A percentile compares a stretch with the other conserved stretches of the same genome.
These are phyloP conservation scores for Dendrobium huoshanense DNA, from an alignment of 106 monocot species.

Conservation along the genomic window DNA sequence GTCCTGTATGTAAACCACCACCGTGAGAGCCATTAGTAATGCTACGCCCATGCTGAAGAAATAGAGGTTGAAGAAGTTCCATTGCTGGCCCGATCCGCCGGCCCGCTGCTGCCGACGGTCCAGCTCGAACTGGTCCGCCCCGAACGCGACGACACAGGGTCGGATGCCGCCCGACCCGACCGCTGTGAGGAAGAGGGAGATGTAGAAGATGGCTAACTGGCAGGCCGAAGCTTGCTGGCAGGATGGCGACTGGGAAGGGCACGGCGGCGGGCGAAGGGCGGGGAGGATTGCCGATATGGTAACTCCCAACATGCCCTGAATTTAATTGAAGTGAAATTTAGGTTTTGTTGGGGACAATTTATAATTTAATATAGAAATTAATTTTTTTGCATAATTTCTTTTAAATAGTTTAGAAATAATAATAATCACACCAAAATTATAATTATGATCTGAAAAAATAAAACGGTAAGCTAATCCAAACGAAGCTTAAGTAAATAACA, in stretches of 20 bases:
- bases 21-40: slow-evolving; percentile 22
- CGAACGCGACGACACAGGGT: slow-evolving; percentile 59
- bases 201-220: slow-evolving; percentile 40
- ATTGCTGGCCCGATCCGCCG: slow-evolving; percentile 4
- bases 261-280: slow-evolving; percentile 19
- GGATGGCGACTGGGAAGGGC: not conserved
- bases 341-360: no score
- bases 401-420: no score
- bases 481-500: no score
- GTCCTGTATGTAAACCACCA: slow-evolving; percentile 42
- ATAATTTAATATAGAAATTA: no score
- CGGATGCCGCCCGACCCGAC: slow-evolving; percentile 61
- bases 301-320: slow-evolving; percentile 37
- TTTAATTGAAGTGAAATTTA: not conserved
- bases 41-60: slow-evolving; percentile 30
- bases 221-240: slow-evolving; percentile 16
- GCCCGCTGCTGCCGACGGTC: not conserved
- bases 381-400: no score
- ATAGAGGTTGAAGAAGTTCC: slow-evolving; percentile 46
- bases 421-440: no score
- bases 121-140: slow-evolving; percentile 57
- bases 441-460: no score
- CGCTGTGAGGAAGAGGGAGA: slow-evolving; percentile 34
- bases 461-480: no score
- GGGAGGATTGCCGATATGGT: slow-evolving; percentile 33